Evolutionary conservation across 73 alveolate genomes (phyloP).

Genomic region (Stentor coeruleus): DNA sequence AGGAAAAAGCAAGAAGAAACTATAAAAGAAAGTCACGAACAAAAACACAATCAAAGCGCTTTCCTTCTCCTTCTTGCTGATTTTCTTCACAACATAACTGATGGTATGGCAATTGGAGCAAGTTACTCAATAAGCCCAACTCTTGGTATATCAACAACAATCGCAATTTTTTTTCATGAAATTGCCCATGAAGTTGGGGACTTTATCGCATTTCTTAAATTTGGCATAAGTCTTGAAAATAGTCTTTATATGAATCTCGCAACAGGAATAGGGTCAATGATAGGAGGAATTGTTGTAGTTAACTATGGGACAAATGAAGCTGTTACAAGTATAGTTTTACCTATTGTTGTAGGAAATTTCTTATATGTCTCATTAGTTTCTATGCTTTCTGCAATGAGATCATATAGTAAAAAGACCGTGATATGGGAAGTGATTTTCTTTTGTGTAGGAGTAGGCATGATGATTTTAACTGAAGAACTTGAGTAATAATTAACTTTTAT

Average conservation of each 20-base stretch:
- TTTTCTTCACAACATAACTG: conserved; percentile 93
- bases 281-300: conserved; percentile 34
- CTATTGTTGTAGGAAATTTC: conserved; percentile 10
- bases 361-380: not conserved
- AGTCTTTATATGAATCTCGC: conserved; percentile 35
- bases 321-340: not conserved
- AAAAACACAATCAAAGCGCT: conserved; percentile 46
- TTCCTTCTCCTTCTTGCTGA: conserved; percentile 83
- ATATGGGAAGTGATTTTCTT: conserved; percentile 26
- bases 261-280: conserved; percentile 52
- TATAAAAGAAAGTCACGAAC: conserved; percentile 39
- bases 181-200: conserved; percentile 97
- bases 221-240: conserved; percentile 34
- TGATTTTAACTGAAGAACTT: not conserved
- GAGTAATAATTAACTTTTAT: not conserved
- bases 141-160: conserved; percentile 82
- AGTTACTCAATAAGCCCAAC: conserved; percentile 58
- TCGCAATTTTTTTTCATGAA: conserved; percentile 95
- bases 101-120: conserved; percentile 96
- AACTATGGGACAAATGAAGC: conserved; percentile 3
- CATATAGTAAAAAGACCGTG: not conserved
- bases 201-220: conserved; percentile 61
- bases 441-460: conserved; percentile 16
- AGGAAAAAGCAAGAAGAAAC: conserved; percentile 27
- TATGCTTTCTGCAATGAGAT: not conserved